Percentiles rank a stretch among this genome's conserved stretches.
Evolutionary conservation across 345 rosid species (phyloP).

Genomic region (Ceriops decandra): DNA sequence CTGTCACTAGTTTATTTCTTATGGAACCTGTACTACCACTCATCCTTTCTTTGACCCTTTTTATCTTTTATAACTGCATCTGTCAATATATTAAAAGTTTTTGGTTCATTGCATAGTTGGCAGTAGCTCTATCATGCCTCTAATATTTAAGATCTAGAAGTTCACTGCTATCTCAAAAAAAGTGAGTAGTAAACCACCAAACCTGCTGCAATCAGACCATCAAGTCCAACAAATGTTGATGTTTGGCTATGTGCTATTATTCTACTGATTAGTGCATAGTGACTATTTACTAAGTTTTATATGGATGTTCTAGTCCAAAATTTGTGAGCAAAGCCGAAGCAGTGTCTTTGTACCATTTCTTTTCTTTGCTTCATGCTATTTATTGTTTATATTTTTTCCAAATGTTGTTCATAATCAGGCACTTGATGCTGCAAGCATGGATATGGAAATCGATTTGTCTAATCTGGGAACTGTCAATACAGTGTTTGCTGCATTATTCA

Average conservation of each 20-base stretch:
- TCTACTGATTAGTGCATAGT: too few species aligned
- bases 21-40: too few species aligned
- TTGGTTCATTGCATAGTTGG: background rate
- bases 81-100: too few species aligned
- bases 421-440: slow-evolving; percentile 80
- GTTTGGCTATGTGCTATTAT: too few species aligned
- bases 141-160: background rate
- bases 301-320: background rate
- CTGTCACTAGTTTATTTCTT: too few species aligned
- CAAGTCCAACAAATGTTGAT: too few species aligned
- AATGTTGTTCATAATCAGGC: slow-evolving; percentile 48
- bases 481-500: slow-evolving; percentile 98
- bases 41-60: too few species aligned
- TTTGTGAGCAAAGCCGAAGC: background rate
- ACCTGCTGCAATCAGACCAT: background rate
- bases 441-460: slow-evolving; percentile 97
- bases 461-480: slow-evolving; percentile 98
- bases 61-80: too few species aligned
- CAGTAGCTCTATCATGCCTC: background rate
- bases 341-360: background rate
- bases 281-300: background rate
- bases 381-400: slow-evolving; percentile 2
- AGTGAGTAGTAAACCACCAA: background rate
- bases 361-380: background rate
- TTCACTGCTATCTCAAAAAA: background rate